phyloP scores from a whole-genome alignment of 805 yeast genomes.

The Maudiozyma turicensis region DNA sequence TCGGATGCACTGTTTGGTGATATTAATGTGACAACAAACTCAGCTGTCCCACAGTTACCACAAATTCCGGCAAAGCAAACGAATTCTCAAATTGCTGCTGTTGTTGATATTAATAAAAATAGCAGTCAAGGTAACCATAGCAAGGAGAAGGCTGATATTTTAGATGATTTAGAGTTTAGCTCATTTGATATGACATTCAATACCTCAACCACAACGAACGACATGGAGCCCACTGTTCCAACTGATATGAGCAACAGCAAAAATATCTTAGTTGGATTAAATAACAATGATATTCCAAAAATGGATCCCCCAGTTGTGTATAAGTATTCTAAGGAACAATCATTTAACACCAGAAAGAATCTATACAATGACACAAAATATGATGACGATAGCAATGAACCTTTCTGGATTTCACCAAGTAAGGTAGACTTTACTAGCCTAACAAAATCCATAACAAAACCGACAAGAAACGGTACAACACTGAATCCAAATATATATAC shows the following conservation, averaged over 20 bases:
- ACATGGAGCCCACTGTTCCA: background rate
- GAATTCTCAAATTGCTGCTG: no score
- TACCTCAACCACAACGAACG: constrained; percentile 2
- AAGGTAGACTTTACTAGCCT: constrained; percentile 20
- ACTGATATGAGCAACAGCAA: background rate
- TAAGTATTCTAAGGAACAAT: constrained; percentile 8
- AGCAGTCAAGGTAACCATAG: background rate
- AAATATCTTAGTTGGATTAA: background rate
- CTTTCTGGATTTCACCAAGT: constrained; percentile 29
- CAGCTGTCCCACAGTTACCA: background rate
- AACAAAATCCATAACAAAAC: constrained; percentile 3
- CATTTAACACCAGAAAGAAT: constrained; percentile 2
- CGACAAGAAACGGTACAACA: background rate
- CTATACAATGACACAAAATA: no score
- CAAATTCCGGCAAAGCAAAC: no score
- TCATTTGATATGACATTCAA: constrained; percentile 27
- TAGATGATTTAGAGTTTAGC: constrained; percentile 27
- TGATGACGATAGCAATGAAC: constrained; percentile 16
- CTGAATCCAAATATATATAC: background rate
- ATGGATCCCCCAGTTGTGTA: constrained; percentile 6
- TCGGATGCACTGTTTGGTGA: background rate
- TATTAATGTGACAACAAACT: background rate
- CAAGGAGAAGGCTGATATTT: background rate
- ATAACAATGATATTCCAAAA: background rate
- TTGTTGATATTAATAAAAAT: background rate